phyloP scores from a whole-genome alignment of 1,139 yeast genomes.

The Suhomyces choctaworum region DNA sequence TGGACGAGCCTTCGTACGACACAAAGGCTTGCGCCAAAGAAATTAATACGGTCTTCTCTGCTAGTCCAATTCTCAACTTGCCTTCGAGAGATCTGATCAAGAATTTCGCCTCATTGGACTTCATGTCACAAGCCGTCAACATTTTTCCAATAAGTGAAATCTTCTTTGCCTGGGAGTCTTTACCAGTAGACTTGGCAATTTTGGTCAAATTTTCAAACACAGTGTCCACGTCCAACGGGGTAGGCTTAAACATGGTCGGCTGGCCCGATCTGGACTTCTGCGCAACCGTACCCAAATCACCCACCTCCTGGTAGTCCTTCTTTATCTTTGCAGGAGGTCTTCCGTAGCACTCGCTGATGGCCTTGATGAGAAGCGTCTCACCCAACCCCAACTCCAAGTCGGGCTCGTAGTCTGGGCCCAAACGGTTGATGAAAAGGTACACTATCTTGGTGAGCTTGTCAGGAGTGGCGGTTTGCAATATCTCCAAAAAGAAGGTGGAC shows the following conservation, averaged over 20 bases:
- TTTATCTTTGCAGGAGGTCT: slow-evolving; percentile 69
- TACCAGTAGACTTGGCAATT: slow-evolving; percentile 82
- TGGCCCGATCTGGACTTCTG: slow-evolving; percentile 80
- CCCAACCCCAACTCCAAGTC: slow-evolving; percentile 93
- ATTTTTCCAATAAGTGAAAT: slow-evolving; percentile 75
- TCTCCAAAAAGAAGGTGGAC: slow-evolving; percentile 66
- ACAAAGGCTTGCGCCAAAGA: slow-evolving; percentile 84
- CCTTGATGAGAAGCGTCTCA: slow-evolving; percentile 81
- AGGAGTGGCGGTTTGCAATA: slow-evolving; percentile 55
- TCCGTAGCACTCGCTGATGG: slow-evolving; percentile 90
- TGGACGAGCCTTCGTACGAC: slow-evolving; percentile 46
- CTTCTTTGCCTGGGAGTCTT: slow-evolving; percentile 77
- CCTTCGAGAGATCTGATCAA: slow-evolving; percentile 90
- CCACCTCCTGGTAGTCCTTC: slow-evolving; percentile 71
- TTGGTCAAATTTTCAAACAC: slow-evolving; percentile 75
- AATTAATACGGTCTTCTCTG: slow-evolving; percentile 86
- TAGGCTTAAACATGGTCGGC: slow-evolving; percentile 91
- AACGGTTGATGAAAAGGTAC: slow-evolving; percentile 79
- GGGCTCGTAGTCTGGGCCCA: slow-evolving; percentile 92
- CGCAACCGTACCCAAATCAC: slow-evolving; percentile 92
- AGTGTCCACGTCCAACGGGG: slow-evolving; percentile 66
- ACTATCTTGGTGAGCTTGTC: slow-evolving; percentile 67
- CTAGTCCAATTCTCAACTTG: slow-evolving; percentile 87
- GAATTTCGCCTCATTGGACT: slow-evolving; percentile 75
- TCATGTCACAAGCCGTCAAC: slow-evolving; percentile 83